These are phyloP conservation scores for Phytophthora sansomeana DNA, from an alignment of 352 stramenopile genomes.

Conservation along the genomic window DNA sequence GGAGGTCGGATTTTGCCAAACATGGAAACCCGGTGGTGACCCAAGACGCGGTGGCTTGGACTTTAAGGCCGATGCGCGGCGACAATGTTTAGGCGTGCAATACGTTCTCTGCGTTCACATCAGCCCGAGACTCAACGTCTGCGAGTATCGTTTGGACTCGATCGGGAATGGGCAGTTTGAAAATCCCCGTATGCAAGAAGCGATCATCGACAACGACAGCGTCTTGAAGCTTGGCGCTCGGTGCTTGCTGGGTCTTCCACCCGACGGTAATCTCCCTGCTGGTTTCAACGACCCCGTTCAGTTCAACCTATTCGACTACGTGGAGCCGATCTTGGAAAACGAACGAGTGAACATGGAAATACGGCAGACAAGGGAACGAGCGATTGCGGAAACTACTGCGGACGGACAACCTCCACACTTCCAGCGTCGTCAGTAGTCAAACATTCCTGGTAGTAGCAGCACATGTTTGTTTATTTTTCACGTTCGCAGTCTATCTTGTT, in stretches of 20 bases:
- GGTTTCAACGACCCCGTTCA: conserved; percentile 16
- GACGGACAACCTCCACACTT: not conserved
- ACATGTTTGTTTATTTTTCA: too few relatives aligned
- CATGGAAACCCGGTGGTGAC: too few relatives aligned
- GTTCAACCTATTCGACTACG: conserved; percentile 10
- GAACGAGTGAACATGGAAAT: too few relatives aligned
- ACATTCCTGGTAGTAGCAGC: not conserved
- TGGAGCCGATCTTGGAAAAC: too few relatives aligned
- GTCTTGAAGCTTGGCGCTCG: conserved; percentile 8
- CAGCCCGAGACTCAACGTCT: not conserved
- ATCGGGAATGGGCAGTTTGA: conserved; percentile 15
- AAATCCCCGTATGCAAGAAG: not conserved
- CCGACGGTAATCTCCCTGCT: conserved; percentile 6
- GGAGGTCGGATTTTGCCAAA: conserved; percentile 6
- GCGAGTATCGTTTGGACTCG: conserved; percentile 18
- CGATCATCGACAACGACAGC: conserved; percentile 2
- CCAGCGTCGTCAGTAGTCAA: conserved; percentile 1
- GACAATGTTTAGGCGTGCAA: conserved; percentile 4
- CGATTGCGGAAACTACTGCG: not conserved
- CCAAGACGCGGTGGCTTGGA: not conserved
- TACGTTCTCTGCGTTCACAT: conserved; percentile 12
- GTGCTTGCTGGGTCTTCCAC: conserved; percentile 9
- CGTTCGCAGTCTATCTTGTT: too few relatives aligned
- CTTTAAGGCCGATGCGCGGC: conserved; percentile 9
- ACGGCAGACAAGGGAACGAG: too few relatives aligned